Percentiles rank a stretch among this genome's conserved stretches.
These are phyloP conservation scores for Leccinum proximum DNA, from an alignment of 1,284 basidiomycete genomes.

Conservation along the genomic window DNA sequence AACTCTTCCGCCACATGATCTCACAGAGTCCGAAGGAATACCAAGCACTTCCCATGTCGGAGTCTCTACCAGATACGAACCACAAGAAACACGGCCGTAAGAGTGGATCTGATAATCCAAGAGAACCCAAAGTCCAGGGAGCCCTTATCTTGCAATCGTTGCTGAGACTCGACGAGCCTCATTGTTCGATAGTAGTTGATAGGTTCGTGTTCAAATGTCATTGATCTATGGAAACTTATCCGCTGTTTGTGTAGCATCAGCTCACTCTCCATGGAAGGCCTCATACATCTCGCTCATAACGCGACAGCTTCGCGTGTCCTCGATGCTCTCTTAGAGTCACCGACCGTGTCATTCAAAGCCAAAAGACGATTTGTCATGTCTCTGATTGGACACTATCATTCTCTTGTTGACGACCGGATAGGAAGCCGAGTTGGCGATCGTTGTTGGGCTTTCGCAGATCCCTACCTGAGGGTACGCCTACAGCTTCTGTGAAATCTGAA, in stretches of 20 bases:
- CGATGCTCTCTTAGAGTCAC: slow-evolving; percentile 73
- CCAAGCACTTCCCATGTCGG: slow-evolving; percentile 14
- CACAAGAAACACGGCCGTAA: slow-evolving; percentile 19
- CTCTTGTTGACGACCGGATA: slow-evolving; percentile 82
- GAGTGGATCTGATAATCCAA: slow-evolving; percentile 29
- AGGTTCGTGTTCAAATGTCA: slow-evolving; percentile 44
- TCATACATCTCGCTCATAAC: slow-evolving; percentile 68
- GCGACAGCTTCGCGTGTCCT: slow-evolving; percentile 79
- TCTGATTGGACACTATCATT: slow-evolving; percentile 76
- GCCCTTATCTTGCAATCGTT: slow-evolving; percentile 83
- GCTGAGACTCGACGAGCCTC: slow-evolving; percentile 61
- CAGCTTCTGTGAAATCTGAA: slow-evolving; percentile 4
- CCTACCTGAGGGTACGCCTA: slow-evolving; percentile 78
- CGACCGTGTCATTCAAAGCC: slow-evolving; percentile 60
- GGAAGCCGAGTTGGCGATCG: slow-evolving; percentile 88
- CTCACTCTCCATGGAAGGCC: slow-evolving; percentile 54
- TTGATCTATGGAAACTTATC: slow-evolving; percentile 12
- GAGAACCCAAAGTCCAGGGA: slow-evolving; percentile 80
- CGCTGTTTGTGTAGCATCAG: slow-evolving; percentile 45
- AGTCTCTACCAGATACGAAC: slow-evolving; percentile 10
- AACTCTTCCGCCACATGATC: slow-evolving; percentile 1
- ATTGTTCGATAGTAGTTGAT: slow-evolving; percentile 63
- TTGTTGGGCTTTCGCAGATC: slow-evolving; percentile 85
- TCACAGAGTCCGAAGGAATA: slow-evolving; percentile 35
- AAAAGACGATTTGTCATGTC: slow-evolving; percentile 71